Percentiles rank a stretch among this genome's conserved stretches.
Evolutionary conservation across 2,329 filamentous ascomycete species (phyloP).

Genomic region (Raffaelea arxii): DNA sequence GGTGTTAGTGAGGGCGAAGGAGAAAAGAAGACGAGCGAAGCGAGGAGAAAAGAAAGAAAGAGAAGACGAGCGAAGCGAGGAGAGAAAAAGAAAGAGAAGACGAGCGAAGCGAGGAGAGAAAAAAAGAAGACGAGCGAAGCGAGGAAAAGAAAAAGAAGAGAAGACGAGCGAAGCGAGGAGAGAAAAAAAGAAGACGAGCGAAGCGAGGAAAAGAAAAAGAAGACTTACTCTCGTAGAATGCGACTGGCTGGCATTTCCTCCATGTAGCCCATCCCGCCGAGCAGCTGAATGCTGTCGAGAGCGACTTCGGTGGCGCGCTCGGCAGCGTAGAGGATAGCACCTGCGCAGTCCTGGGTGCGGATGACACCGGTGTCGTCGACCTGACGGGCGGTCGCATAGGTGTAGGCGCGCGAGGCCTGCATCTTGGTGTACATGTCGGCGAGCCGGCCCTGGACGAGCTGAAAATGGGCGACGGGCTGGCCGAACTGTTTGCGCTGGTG

Average conservation of each 20-base stretch:
- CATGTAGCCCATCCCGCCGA: constrained; percentile 92
- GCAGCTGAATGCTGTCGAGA: constrained; percentile 80
- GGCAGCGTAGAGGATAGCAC: constrained; percentile 85
- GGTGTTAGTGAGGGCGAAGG: constrained; percentile 18
- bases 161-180: not conserved
- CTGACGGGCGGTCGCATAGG: constrained; percentile 67
- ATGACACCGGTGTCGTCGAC: constrained; percentile 70
- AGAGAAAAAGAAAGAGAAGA: not conserved
- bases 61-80: not conserved
- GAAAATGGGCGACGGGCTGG: constrained; percentile 77
- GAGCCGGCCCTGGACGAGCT: constrained; percentile 84
- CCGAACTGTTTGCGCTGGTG: constrained; percentile 88
- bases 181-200: too few species aligned
- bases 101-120: not conserved
- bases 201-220: not conserved
- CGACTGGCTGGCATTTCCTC: constrained; percentile 90
- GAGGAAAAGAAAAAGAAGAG: not conserved
- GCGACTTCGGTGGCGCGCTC: constrained; percentile 82
- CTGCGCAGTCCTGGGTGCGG: constrained; percentile 85
- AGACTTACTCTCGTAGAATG: constrained; percentile 58
- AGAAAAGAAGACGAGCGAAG: not conserved
- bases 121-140: not conserved
- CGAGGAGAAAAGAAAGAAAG: not conserved
- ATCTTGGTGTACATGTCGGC: constrained; percentile 98
- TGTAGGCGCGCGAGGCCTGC: constrained; percentile 75